Percentiles rank a stretch among this genome's conserved stretches.
Conservation (phyloP, 2,329 filamentous ascomycete species). For the Penicillium sp. region DNA sequence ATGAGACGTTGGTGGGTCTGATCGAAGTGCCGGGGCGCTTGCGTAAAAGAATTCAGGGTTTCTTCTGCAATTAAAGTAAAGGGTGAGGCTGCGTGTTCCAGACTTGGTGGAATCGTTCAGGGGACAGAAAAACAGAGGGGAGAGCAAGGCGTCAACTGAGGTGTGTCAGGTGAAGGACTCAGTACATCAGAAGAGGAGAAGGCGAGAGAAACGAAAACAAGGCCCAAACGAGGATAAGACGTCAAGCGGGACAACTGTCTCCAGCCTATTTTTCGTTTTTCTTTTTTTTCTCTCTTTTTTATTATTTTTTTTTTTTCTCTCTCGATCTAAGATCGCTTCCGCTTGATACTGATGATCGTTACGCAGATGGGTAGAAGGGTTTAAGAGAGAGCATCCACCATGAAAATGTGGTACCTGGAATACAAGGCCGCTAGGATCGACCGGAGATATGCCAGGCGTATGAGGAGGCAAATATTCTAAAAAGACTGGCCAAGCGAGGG, state of each 20-base stretch:
- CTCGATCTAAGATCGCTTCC: conserved; percentile 17
- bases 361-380: conserved; percentile 17
- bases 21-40: conserved; percentile 30
- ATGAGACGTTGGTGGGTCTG: conserved; percentile 32
- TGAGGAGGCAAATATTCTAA: conserved; percentile 10
- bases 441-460: conserved; percentile 17
- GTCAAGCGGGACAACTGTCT: conserved; percentile 10
- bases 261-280: neutral
- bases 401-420: conserved; percentile 13
- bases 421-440: conserved; percentile 14
- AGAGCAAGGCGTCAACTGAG: conserved; percentile 3
- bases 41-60: conserved; percentile 26
- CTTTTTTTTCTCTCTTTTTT: neutral
- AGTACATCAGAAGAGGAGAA: conserved; percentile 3
- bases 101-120: neutral
- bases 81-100: conserved; percentile 14
- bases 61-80: conserved; percentile 27
- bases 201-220: conserved; percentile 4
- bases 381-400: conserved; percentile 9
- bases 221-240: conserved; percentile 5
- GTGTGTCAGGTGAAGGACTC: conserved; percentile 7
- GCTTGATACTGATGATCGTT: conserved; percentile 19
- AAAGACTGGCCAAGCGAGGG: conserved; percentile 23
- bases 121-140: neutral
- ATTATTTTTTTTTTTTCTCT: neutral